phyloP scores from a whole-genome alignment of 495 filamentous ascomycete species.

The Beverwykella pulmonaria region DNA sequence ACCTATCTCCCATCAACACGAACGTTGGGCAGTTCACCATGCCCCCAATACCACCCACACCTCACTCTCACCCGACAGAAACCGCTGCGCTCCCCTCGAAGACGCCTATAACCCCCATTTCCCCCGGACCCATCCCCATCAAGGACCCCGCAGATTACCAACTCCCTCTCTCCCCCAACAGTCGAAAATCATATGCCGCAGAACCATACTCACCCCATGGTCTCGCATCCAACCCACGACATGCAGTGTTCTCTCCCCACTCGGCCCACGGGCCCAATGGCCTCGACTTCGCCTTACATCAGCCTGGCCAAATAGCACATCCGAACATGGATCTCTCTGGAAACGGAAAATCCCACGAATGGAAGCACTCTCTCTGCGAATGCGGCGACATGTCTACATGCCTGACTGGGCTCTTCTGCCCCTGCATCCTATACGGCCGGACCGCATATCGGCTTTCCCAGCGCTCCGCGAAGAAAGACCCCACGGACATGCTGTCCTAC shows the following conservation, averaged over 20 bases:
- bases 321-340: conserved; percentile 40
- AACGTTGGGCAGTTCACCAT: conserved; percentile 15
- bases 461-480: conserved; percentile 34
- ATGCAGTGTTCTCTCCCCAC: conserved; percentile 37
- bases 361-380: conserved; percentile 35
- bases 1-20: conserved; percentile 27
- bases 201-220: conserved; percentile 30
- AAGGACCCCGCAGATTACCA: conserved; percentile 13
- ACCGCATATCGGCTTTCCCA: conserved; percentile 38
- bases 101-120: conserved; percentile 30
- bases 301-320: conserved; percentile 45
- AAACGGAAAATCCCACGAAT: conserved; percentile 18
- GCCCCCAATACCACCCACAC: conserved; percentile 19
- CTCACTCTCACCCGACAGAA: conserved; percentile 5
- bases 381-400: conserved; percentile 36
- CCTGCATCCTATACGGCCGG: conserved; percentile 39
- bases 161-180: conserved; percentile 15
- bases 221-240: conserved; percentile 11
- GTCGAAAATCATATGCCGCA: conserved; percentile 7
- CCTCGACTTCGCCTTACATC: conserved; percentile 33
- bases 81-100: conserved; percentile 17
- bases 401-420: conserved; percentile 40
- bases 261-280: conserved; percentile 41
- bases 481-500: conserved; percentile 40
- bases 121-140: conserved; percentile 17